These are phyloP conservation scores for Diutina catenulata DNA, from an alignment of 1,139 yeast genomes.

Conservation along the genomic window DNA sequence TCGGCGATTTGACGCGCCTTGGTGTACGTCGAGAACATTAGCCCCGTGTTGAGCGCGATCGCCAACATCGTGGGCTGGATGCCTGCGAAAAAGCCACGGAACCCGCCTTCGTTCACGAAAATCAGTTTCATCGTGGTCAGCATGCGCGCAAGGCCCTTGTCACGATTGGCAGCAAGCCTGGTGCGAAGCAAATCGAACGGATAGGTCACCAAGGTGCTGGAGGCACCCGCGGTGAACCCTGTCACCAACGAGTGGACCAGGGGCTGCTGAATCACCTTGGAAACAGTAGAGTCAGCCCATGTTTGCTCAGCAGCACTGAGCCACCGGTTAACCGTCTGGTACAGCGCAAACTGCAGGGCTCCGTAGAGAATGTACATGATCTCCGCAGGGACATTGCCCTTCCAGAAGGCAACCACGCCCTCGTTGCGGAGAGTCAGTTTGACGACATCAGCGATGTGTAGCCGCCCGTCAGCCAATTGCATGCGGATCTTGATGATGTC, in stretches of 20 bases:
- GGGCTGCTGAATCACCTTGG: constrained; percentile 18
- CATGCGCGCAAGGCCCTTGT: constrained; percentile 34
- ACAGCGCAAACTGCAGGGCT: constrained; percentile 70
- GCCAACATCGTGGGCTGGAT: constrained; percentile 50
- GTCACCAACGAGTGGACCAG: constrained; percentile 44
- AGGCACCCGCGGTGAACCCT: constrained; percentile 69
- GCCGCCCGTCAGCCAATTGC: constrained; percentile 40
- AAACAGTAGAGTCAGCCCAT: too few relatives aligned
- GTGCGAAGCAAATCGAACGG: constrained; percentile 87
- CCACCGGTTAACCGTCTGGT: constrained; percentile 39
- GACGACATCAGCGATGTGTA: constrained; percentile 13
- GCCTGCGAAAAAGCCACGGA: constrained; percentile 52
- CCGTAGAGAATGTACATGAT: constrained; percentile 77
- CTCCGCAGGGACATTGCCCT: constrained; percentile 91
- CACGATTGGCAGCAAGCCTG: constrained; percentile 53
- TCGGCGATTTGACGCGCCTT: constrained; percentile 15
- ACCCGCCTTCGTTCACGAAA: constrained; percentile 37
- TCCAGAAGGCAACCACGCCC: constrained; percentile 59
- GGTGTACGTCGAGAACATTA: constrained; percentile 62
- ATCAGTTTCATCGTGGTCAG: constrained; percentile 16
- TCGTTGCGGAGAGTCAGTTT: constrained; percentile 20
- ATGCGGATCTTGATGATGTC: constrained; percentile 82
- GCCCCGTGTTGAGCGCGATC: constrained; percentile 54
- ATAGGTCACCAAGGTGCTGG: constrained; percentile 65
- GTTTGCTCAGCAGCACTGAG: constrained; percentile 14